Evolutionary conservation across 1,284 basidiomycete genomes (phyloP), one percentile per base, ranked within the genome.

Genomic region (Apiotrichum gracile): DNA sequence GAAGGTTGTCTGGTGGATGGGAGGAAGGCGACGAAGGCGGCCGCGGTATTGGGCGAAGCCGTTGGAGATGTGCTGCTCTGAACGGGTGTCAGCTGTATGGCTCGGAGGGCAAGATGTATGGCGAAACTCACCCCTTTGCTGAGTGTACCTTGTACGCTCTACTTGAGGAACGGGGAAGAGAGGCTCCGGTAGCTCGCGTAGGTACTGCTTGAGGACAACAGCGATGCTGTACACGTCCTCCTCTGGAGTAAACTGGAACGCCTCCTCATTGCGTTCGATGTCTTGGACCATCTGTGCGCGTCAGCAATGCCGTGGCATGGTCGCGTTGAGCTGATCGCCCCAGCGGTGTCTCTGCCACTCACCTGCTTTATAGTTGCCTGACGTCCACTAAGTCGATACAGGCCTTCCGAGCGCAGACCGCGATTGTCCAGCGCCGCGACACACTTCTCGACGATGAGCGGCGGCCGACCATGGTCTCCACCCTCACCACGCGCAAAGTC

Each of bases 221-320:
- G 90, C 83, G n/a, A 97, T 86, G 12, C 86, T 87, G 66, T 85
- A 88, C 0, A 93, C 81, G 68, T 98, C 96, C 65, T 96, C 89
- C 42, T 82, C 82, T 7, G 80, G 75, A 13, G 80, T 77, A 68
- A 98, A 94, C 51, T 81, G 76, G 73, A 97, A 97, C 5, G 78
- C 77, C n/a, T 79, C 76, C 75, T 97, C 96, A 69, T 96, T 86
- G 61, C 84, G 85, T 74, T 98, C 94, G 54, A 97, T 85, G 62
- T 85, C 85, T 63, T 90, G 88, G 65, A 91, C 85, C 57, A 96
- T 77, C 83, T 92, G 65, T 21, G 37, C 4, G 4, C 17, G 40
- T 35, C 16, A 51, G 49, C 14, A n/a, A n/a, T n/a, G n/a, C n/a
- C n/a, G n/a, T n/a, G n/a, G n/a, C n/a, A n/a, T n/a, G n/a, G n/a